These are phyloP conservation scores for Ustilago loliicola DNA, from an alignment of 1,284 basidiomycete species.

Conservation along the genomic window DNA sequence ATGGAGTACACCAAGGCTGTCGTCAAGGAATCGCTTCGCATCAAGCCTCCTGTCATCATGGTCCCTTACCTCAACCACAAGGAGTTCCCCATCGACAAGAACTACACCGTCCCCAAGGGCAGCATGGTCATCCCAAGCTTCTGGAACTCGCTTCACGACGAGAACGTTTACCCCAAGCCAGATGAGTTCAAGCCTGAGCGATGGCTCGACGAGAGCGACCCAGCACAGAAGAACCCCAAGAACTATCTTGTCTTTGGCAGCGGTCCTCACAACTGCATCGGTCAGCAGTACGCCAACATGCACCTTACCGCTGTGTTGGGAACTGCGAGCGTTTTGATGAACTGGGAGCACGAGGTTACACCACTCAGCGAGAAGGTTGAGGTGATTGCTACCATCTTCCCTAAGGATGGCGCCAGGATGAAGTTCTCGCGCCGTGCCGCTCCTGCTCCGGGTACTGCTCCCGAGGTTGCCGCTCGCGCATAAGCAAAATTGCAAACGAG, in stretches of 20 bases:
- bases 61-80: constrained; percentile 93
- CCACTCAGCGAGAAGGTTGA: constrained; percentile 81
- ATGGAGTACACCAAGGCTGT: constrained; percentile 93
- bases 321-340: constrained; percentile 83
- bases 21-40: constrained; percentile 89
- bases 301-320: constrained; percentile 90
- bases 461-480: constrained; percentile 63
- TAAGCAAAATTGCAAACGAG: constrained; percentile 4
- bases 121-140: constrained; percentile 98
- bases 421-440: constrained; percentile 74
- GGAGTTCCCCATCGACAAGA: constrained; percentile 87
- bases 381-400: constrained; percentile 79
- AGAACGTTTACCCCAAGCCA: constrained; percentile 87
- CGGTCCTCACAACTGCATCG: constrained; percentile 87
- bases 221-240: constrained; percentile 88
- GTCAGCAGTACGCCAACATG: constrained; percentile 90
- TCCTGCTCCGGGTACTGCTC: constrained; percentile 54
- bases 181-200: constrained; percentile 88
- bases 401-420: constrained; percentile 88
- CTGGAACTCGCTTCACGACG: constrained; percentile 90
- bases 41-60: constrained; percentile 83
- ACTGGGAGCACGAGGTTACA: constrained; percentile 90
- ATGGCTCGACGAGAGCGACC: constrained; percentile 88
- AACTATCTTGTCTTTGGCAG: constrained; percentile 97
- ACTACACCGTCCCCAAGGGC: constrained; percentile 90